Percentiles rank a stretch among this genome's conserved stretches.
phyloP scores from a whole-genome alignment of 805 yeast genomes.

The Yarrowia hollandica region DNA sequence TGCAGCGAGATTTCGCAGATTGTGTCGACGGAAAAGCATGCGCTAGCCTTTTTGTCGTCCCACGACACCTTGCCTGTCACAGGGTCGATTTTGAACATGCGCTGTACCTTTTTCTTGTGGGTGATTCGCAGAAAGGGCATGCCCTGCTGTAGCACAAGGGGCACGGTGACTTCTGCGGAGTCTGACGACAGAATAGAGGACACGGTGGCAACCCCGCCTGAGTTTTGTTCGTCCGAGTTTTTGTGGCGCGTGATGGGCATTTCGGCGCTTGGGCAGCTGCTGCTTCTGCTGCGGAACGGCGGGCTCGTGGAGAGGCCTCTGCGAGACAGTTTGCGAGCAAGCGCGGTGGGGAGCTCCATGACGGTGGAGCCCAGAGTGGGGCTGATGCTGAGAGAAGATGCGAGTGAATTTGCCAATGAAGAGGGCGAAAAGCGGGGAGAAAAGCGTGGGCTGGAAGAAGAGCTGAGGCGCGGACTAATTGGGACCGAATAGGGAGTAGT shows the following conservation, averaged over 20 bases:
- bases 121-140: slow-evolving; percentile 67
- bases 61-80: slow-evolving; percentile 57
- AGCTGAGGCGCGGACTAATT: neutral
- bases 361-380: slow-evolving; percentile 19
- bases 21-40: slow-evolving; percentile 55
- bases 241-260: slow-evolving; percentile 17
- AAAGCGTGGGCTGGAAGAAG: slow-evolving; percentile 5
- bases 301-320: slow-evolving; percentile 11
- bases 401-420: slow-evolving; percentile 7
- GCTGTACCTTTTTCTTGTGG: slow-evolving; percentile 62
- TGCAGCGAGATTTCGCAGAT: slow-evolving; percentile 63
- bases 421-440: slow-evolving; percentile 22
- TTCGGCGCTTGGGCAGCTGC: slow-evolving; percentile 15
- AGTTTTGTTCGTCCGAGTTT: neutral
- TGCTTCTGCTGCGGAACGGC: slow-evolving; percentile 11
- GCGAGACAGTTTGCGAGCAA: slow-evolving; percentile 6
- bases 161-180: slow-evolving; percentile 43
- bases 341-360: slow-evolving; percentile 4
- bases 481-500: slow-evolving; percentile 3
- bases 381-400: slow-evolving; percentile 19
- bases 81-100: slow-evolving; percentile 57
- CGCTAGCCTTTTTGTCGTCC: slow-evolving; percentile 52
- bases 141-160: slow-evolving; percentile 56
- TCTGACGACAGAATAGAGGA: slow-evolving; percentile 7
- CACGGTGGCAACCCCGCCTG: neutral